Percentiles rank a stretch among this genome's conserved stretches.
These are phyloP conservation scores for Argentina anserina DNA, from an alignment of 306 rosid species.

Conservation along the genomic window DNA sequence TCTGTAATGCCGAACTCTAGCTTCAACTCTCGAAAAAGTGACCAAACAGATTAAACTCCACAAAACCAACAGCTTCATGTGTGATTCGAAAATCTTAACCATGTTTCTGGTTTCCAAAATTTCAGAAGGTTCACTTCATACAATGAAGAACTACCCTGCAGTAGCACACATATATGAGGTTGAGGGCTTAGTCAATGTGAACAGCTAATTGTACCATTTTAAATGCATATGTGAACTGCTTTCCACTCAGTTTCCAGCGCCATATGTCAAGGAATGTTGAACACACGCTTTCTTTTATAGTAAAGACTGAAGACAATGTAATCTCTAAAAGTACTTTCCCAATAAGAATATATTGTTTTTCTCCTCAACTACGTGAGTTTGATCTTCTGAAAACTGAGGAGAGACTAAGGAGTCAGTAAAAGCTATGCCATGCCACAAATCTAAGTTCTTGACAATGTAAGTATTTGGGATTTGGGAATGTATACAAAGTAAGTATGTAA, in stretches of 20 bases:
- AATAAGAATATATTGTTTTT: not conserved
- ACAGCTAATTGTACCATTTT: not conserved
- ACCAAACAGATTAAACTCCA: conserved; percentile 12
- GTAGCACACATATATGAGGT: not conserved
- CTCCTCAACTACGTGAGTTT: not conserved
- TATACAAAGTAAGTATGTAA: not conserved
- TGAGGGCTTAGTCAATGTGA: not conserved
- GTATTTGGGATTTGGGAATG: no score
- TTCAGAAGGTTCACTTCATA: no score
- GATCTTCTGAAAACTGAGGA: not conserved
- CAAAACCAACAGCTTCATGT: conserved; percentile 3
- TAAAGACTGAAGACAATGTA: not conserved
- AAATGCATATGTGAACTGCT: not conserved
- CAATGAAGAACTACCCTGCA: not conserved
- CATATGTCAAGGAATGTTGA: not conserved
- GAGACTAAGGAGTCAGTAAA: not conserved
- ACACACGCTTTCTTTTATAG: conserved; percentile 4
- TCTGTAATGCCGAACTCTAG: conserved; percentile 46
- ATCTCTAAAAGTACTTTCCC: not conserved
- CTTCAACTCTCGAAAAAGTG: conserved; percentile 37
- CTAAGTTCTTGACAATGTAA: not conserved
- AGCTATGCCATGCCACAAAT: not conserved
- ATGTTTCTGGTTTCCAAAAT: not conserved
- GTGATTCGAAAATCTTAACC: not conserved
- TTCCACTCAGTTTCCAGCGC: conserved; percentile 14